A percentile compares a stretch with the other conserved stretches of the same genome.
phyloP scores from a whole-genome alignment of 164 flowering plant genomes.

The Umbellularia californica region DNA sequence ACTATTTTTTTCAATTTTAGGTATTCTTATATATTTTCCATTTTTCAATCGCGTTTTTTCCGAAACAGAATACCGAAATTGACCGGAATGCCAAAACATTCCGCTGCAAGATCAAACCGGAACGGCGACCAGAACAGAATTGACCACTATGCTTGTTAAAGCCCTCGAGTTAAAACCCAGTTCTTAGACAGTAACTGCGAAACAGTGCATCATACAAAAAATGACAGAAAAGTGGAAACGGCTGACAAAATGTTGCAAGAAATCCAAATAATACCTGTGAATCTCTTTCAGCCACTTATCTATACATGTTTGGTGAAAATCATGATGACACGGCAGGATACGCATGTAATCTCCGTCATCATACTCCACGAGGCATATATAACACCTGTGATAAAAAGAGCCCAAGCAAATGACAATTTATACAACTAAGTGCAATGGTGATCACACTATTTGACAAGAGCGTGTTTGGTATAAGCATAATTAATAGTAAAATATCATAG shows the following conservation, averaged over 20 bases:
- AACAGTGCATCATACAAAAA: too few relatives aligned
- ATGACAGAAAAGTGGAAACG: neutral
- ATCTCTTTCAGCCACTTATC: conserved; percentile 98
- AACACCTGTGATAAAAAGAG: conserved; percentile 52
- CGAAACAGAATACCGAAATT: too few relatives aligned
- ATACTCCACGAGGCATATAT: conserved; percentile 94
- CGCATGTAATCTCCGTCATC: conserved; percentile 84
- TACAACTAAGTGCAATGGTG: neutral
- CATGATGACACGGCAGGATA: conserved; percentile 80
- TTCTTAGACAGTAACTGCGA: too few relatives aligned
- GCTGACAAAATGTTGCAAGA: neutral
- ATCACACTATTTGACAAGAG: neutral
- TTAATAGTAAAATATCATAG: too few relatives aligned
- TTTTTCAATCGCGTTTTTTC: too few relatives aligned
- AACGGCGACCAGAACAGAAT: too few relatives aligned
- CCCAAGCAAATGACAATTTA: conserved; percentile 4
- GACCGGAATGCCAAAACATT: too few relatives aligned
- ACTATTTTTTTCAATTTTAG: too few relatives aligned
- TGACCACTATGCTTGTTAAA: too few relatives aligned
- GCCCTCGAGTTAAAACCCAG: too few relatives aligned
- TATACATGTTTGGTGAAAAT: conserved; percentile 72
- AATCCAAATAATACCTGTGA: conserved; percentile 54
- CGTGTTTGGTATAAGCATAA: neutral
- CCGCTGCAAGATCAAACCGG: too few relatives aligned
- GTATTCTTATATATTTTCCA: too few relatives aligned